These are phyloP conservation scores for Jacaranda copaia DNA, from an alignment of 257 asterid genomes.

Conservation along the genomic window DNA sequence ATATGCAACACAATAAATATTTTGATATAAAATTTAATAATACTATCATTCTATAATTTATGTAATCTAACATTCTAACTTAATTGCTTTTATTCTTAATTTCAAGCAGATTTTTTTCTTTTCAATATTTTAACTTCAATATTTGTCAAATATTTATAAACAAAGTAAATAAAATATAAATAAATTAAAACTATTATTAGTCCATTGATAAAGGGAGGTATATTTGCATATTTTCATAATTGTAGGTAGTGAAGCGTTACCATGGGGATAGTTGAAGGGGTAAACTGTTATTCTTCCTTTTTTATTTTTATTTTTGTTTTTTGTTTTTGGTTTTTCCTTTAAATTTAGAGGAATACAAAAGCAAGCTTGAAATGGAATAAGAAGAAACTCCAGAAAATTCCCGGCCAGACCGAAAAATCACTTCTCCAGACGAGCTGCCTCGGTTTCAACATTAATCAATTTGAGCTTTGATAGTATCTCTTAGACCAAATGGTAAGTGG, in stretches of 20 bases:
- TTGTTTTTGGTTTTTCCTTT: too few relatives aligned
- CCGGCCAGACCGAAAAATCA: background rate
- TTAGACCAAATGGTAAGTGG: conserved; percentile 38
- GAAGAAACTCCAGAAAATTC: conserved; percentile 16
- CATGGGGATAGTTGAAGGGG: background rate
- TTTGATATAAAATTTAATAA: too few relatives aligned
- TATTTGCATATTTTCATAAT: background rate
- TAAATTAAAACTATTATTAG: background rate
- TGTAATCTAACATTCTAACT: too few relatives aligned
- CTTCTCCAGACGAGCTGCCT: conserved; percentile 18
- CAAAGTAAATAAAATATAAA: too few relatives aligned
- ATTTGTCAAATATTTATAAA: too few relatives aligned
- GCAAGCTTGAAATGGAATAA: background rate
- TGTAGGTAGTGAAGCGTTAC: background rate
- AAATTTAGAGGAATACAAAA: background rate
- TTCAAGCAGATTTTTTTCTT: too few relatives aligned
- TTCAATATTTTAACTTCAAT: too few relatives aligned
- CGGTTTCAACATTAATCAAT: conserved; percentile 7
- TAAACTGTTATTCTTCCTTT: background rate
- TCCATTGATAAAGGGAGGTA: background rate
- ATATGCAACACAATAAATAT: too few relatives aligned
- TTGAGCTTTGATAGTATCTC: conserved; percentile 2
- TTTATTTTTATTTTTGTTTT: too few relatives aligned
- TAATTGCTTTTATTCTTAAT: too few relatives aligned
- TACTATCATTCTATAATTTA: too few relatives aligned